Evolutionary conservation across 2,329 filamentous ascomycete species (phyloP).

Genomic region (Daldinia eschscholtzii): DNA sequence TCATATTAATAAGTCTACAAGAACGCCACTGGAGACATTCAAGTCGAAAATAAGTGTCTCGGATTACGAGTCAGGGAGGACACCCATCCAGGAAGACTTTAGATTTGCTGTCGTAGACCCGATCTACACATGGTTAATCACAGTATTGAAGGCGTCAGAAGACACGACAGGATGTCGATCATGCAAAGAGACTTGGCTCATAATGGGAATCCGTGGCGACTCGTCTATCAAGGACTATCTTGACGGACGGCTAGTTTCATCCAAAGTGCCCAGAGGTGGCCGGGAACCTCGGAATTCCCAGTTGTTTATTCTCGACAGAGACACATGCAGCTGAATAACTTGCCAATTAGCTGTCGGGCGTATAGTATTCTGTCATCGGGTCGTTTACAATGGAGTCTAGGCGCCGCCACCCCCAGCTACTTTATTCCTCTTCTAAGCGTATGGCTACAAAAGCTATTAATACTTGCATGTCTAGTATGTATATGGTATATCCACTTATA

Average conservation of each 20-base stretch:
- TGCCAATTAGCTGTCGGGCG: conserved; percentile 13
- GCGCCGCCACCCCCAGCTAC: conserved; percentile 1
- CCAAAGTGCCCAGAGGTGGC: not conserved
- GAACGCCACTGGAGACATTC: conserved; percentile 20
- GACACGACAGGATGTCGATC: not conserved
- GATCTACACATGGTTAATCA: conserved; percentile 12
- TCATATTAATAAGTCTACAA: conserved; percentile 8
- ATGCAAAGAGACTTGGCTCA: not conserved
- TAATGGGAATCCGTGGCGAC: not conserved
- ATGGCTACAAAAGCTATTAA: not conserved
- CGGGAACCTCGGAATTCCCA: conserved; percentile 16
- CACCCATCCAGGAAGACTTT: not conserved
- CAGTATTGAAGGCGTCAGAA: conserved; percentile 5
- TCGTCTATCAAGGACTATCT: not conserved
- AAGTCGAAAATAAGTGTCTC: conserved; percentile 11
- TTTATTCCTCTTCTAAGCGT: not conserved
- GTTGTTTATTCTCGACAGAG: conserved; percentile 14
- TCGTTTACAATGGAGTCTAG: conserved; percentile 7
- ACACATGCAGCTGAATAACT: conserved; percentile 25
- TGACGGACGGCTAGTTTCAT: not conserved
- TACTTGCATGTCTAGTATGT: not conserved
- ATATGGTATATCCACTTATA: not conserved
- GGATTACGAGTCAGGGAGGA: conserved; percentile 7
- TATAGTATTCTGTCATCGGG: conserved; percentile 4
- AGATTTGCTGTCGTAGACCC: conserved; percentile 3